phyloP scores from a whole-genome alignment of 2,329 filamentous ascomycete species.

The Ceratocystis cubensis region DNA sequence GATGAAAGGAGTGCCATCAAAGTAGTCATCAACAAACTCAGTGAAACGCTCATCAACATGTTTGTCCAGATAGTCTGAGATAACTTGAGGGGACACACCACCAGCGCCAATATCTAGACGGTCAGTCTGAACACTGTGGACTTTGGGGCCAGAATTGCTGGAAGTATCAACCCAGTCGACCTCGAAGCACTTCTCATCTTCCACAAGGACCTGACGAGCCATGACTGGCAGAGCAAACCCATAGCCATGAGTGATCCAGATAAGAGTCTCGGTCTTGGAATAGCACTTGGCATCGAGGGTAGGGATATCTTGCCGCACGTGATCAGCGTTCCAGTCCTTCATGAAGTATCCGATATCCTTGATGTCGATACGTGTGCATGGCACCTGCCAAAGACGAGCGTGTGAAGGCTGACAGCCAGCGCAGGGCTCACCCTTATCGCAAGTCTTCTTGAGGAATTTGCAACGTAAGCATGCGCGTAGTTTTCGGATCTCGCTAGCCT shows the following conservation, averaged over 20 bases:
- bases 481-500: constrained; percentile 93
- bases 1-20: constrained; percentile 87
- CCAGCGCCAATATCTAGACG: constrained; percentile 81
- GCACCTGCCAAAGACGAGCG: constrained; percentile 90
- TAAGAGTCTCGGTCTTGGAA: constrained; percentile 50
- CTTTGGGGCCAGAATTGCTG: constrained; percentile 48
- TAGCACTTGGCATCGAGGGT: constrained; percentile 91
- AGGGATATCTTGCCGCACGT: constrained; percentile 84
- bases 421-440: constrained; percentile 93
- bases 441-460: constrained; percentile 99
- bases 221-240: constrained; percentile 85
- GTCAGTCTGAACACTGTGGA: constrained; percentile 78
- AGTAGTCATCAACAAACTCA: constrained; percentile 89
- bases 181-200: constrained; percentile 82
- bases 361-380: constrained; percentile 95
- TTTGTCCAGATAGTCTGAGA: constrained; percentile 88
- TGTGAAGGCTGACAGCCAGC: constrained; percentile 91
- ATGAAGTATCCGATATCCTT: constrained; percentile 98
- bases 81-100: constrained; percentile 64
- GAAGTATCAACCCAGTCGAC: constrained; percentile 74
- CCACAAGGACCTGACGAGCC: constrained; percentile 85
- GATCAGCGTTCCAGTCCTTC: constrained; percentile 98
- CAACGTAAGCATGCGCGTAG: constrained; percentile 84
- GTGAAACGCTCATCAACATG: constrained; percentile 89
- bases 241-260: constrained; percentile 95